Evolutionary conservation across 2,329 filamentous ascomycete species (phyloP).

Genomic region (Penicillium sp.): DNA sequence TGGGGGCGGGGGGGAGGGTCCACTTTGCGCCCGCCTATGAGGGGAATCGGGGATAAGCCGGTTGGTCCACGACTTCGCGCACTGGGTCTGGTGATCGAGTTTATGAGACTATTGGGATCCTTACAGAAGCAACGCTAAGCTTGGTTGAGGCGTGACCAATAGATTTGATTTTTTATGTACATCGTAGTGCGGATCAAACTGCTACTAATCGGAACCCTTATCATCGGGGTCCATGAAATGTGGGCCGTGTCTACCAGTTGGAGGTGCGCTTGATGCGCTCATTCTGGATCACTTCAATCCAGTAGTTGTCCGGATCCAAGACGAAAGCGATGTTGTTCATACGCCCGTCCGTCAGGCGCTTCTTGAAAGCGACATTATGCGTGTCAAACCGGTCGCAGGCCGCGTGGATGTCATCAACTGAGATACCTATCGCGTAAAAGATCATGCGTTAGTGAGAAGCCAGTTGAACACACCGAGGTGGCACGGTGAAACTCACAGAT

Average conservation of each 20-base stretch:
- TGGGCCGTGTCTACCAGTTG: constrained; percentile 39
- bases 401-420: constrained; percentile 84
- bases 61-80: constrained; percentile 8
- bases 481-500: constrained; percentile 65
- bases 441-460: background rate
- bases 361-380: constrained; percentile 86
- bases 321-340: constrained; percentile 96
- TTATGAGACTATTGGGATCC: background rate
- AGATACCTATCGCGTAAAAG: constrained; percentile 58
- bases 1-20: constrained; percentile 22
- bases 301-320: constrained; percentile 85
- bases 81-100: constrained; percentile 4
- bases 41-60: constrained; percentile 23
- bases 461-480: background rate
- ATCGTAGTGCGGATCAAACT: background rate
- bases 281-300: constrained; percentile 77
- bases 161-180: background rate
- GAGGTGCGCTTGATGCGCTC: constrained; percentile 48
- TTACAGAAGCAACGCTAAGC: background rate
- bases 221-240: background rate
- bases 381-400: constrained; percentile 86
- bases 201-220: background rate
- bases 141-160: background rate
- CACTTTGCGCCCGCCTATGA: constrained; percentile 29
- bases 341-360: constrained; percentile 82